Evolutionary conservation across 441 rosid species (phyloP).

Genomic region (Aquilaria agallochum): DNA sequence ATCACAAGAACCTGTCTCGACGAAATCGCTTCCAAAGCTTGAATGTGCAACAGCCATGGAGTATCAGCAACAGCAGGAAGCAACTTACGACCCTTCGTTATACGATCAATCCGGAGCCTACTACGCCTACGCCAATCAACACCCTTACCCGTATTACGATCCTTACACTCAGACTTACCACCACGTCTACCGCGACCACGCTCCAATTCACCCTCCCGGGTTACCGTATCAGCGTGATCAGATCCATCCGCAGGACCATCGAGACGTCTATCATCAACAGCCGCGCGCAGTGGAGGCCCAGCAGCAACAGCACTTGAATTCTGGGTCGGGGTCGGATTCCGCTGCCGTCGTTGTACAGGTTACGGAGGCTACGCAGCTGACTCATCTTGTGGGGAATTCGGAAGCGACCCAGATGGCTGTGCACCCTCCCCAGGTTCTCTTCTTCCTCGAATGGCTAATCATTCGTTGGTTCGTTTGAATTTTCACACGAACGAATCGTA

Average conservation of each 20-base stretch:
- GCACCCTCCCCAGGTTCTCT: conserved; percentile 16
- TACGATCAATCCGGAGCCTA: conserved; percentile 14
- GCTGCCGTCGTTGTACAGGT: neutral
- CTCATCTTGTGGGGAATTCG: conserved; percentile 7
- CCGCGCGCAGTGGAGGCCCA: conserved; percentile 7
- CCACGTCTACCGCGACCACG: conserved; percentile 11
- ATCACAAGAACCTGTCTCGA: no score
- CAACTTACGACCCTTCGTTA: conserved; percentile 8
- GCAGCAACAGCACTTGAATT: conserved; percentile 5
- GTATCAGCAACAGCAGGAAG: conserved; percentile 11
- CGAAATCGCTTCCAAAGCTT: no score
- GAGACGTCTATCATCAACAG: conserved; percentile 1
- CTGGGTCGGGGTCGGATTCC: conserved; percentile 1
- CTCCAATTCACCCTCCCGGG: conserved; percentile 24
- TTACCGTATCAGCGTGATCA: conserved; percentile 12
- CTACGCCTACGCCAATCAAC: conserved; percentile 14
- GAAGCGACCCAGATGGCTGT: conserved; percentile 5
- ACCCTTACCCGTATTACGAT: conserved; percentile 13
- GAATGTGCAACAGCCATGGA: conserved; percentile 9
- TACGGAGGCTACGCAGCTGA: neutral
- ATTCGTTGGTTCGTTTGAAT: no score
- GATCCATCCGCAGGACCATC: conserved; percentile 5
- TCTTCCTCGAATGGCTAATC: neutral
- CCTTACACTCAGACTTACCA: conserved; percentile 16
- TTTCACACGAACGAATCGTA: no score